Conservation (phyloP, 2,329 filamentous ascomycete species). For the Chaetomium sp. region DNA sequence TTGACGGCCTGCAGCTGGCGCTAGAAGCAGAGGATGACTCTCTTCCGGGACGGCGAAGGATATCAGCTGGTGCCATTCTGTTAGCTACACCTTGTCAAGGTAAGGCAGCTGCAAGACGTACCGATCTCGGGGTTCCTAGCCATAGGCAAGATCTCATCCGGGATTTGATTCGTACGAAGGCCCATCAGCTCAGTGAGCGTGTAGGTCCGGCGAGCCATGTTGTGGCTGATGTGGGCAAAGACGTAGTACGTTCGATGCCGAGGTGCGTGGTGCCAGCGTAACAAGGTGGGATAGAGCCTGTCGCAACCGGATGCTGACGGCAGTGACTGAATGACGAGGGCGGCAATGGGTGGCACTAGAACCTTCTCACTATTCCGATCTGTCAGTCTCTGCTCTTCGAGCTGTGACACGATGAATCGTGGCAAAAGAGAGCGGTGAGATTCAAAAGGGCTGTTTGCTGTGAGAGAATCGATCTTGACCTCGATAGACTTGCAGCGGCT, state of each 20-base stretch:
- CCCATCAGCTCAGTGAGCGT: slow-evolving; percentile 49
- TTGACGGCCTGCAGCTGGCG: slow-evolving; percentile 13
- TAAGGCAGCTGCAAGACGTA: slow-evolving; percentile 35
- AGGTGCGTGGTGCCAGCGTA: slow-evolving; percentile 43
- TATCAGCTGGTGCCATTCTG: slow-evolving; percentile 31
- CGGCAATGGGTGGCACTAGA: slow-evolving; percentile 40
- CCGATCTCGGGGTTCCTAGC: slow-evolving; percentile 45
- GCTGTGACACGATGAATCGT: slow-evolving; percentile 46
- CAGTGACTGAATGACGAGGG: slow-evolving; percentile 38
- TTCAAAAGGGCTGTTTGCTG: slow-evolving; percentile 6
- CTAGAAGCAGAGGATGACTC: slow-evolving; percentile 25
- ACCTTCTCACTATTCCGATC: slow-evolving; percentile 38
- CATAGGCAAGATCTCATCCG: slow-evolving; percentile 18
- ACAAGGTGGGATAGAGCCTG: slow-evolving; percentile 43
- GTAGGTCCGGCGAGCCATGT: slow-evolving; percentile 50
- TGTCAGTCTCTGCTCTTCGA: slow-evolving; percentile 45
- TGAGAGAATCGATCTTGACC: slow-evolving; percentile 20
- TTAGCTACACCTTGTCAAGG: neutral
- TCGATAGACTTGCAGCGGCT: slow-evolving; percentile 19
- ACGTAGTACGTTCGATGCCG: slow-evolving; percentile 45
- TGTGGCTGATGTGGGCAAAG: slow-evolving; percentile 44
- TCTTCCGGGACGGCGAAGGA: slow-evolving; percentile 35
- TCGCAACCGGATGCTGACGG: slow-evolving; percentile 31
- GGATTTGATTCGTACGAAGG: slow-evolving; percentile 37
- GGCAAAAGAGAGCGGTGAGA: slow-evolving; percentile 31